Base-by-base conservation (phyloP, 2,329 filamentous ascomycete genomes). In the Alternaria ethzedia region DNA sequence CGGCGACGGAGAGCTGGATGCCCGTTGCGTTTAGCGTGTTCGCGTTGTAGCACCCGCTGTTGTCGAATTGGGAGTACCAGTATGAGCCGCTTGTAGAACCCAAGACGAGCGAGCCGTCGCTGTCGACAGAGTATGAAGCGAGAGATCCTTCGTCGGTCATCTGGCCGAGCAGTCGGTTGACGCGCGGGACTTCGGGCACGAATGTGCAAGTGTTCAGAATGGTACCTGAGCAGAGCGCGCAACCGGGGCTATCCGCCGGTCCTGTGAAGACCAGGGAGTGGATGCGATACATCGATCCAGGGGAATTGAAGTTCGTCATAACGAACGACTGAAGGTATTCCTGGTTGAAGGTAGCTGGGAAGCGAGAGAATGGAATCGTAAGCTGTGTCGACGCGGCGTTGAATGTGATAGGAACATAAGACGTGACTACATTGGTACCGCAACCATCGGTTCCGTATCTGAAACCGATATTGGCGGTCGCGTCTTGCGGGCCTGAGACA, bases 131-230 rank as follows among this genome's bases (percentile, higher is more conserved):
- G 20, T 63, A 63, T 8, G 60, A 59, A 26, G 49, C 30, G 49
- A 63, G 60, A 45, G 55, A 49, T 2, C 56, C 56, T 28, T 63
- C 60, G 5, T 63, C 60, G 3, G 60, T 63, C 30, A 59, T 44
- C 4, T 12, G 41, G 9, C 60, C 56, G 21, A 63, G 44, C 1
- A 63, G 56, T 43, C 55, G 44, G 3, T 63, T 63, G 2, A 20
- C 44, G 2, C 60, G 55, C 3, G 60, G 60, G 8, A 59, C 12
- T 8, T 63, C 49, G 0, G 56, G 44, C 11, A 52, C 44, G 17
- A 59, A 63, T 15, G 60, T 63, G 44, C 60, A 63, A 0, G 60
- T 59, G n/a, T 63, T 63, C 6, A 63, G 20, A 1, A 63, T 59
- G 9, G 60, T 63, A 15, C 60, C 60, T 15, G 60, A 63, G 44